Conservation (phyloP, 441 rosid species). For the Corymbia calophylla region DNA sequence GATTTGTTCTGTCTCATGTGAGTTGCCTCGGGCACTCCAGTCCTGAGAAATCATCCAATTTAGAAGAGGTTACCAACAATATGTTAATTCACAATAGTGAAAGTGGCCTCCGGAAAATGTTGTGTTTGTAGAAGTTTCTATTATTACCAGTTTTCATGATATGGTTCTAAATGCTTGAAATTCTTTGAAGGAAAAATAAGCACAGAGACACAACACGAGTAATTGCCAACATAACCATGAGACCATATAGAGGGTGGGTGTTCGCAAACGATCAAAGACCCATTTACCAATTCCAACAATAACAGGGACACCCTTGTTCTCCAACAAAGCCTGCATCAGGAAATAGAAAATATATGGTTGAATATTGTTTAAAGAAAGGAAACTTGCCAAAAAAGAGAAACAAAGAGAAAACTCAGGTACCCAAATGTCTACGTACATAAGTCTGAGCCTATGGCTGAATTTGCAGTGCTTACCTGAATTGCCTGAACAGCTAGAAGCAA, state of each 20-base stretch:
- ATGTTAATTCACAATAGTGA: neutral
- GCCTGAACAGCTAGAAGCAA: slow-evolving; percentile 99
- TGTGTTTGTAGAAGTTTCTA: neutral
- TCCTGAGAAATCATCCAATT: neutral
- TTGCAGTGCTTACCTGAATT: slow-evolving; percentile 66
- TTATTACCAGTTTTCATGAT: neutral
- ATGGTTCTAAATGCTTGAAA: neutral
- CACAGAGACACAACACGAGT: neutral
- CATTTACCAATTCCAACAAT: slow-evolving; percentile 93
- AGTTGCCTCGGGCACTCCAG: neutral
- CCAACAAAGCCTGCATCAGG: slow-evolving; percentile 80
- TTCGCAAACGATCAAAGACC: neutral
- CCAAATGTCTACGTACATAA: neutral
- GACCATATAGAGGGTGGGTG: neutral
- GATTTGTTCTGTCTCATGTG: neutral
- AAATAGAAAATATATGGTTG: neutral
- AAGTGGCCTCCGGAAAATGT: neutral
- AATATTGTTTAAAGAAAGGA: neutral
- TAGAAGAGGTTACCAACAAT: neutral
- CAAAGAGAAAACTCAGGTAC: neutral
- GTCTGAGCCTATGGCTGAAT: neutral
- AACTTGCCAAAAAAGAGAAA: neutral
- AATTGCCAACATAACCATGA: neutral
- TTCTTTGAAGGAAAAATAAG: neutral
- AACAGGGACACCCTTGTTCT: slow-evolving; percentile 79